phyloP scores from a whole-genome alignment of 2,329 filamentous ascomycete genomes.

The Colletotrichum trifolii region DNA sequence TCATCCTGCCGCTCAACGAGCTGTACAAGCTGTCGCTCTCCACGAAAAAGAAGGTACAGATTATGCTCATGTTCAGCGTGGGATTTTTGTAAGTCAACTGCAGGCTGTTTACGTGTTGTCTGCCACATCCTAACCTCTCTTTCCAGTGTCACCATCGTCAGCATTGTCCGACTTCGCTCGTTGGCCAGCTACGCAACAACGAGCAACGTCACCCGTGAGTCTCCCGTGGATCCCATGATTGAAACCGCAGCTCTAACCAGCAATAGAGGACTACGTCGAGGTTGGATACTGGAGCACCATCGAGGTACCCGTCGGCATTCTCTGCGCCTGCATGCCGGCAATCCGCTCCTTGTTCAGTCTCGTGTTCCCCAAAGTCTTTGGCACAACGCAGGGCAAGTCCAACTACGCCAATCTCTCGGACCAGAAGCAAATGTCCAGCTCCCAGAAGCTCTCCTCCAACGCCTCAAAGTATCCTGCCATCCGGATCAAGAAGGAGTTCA shows the following conservation, averaged over 20 bases:
- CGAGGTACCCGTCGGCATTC: constrained; percentile 31
- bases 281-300: constrained; percentile 34
- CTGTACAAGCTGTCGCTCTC: constrained; percentile 51
- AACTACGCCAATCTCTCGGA: constrained; percentile 28
- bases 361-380: constrained; percentile 49
- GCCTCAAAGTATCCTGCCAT: constrained; percentile 5
- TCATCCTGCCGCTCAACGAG: constrained; percentile 52
- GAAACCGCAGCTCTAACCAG: constrained; percentile 44
- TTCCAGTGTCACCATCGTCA: constrained; percentile 47
- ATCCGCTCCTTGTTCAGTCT: constrained; percentile 48
- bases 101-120: neutral
- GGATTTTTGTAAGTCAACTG: constrained; percentile 48
- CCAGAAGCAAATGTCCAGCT: neutral
- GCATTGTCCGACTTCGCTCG: constrained; percentile 45
- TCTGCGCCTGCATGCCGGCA: constrained; percentile 39
- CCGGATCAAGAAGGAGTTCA: constrained; percentile 28
- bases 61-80: constrained; percentile 57
- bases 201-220: constrained; percentile 39
- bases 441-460: constrained; percentile 14
- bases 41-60: constrained; percentile 55
- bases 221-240: neutral
- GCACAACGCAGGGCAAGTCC: constrained; percentile 38
- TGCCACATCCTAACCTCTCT: neutral
- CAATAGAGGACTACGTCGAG: constrained; percentile 42
- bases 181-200: constrained; percentile 28